Evolutionary conservation across 305 asterid species (phyloP).

Genomic region (Plantago coronopus): DNA sequence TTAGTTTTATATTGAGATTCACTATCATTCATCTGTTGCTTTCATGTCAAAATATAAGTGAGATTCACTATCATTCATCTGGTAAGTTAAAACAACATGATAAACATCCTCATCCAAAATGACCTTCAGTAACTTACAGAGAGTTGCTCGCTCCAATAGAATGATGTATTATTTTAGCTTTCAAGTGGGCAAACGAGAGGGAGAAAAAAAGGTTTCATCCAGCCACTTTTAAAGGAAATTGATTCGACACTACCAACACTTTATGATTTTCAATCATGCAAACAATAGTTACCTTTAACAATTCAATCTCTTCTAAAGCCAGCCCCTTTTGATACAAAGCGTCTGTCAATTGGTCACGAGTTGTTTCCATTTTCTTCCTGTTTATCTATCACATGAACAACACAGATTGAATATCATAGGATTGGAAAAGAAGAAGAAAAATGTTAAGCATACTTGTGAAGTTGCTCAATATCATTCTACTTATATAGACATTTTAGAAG

Average conservation of each 20-base stretch:
- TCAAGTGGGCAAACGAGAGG: neutral
- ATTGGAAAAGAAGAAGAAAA: constrained; percentile 1
- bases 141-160: too few species aligned
- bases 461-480: neutral
- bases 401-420: constrained; percentile 13
- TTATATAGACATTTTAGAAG: constrained; percentile 20
- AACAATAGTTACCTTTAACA: constrained; percentile 47
- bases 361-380: constrained; percentile 85
- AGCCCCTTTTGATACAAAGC: constrained; percentile 91
- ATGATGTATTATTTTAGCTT: too few species aligned
- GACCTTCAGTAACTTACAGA: too few species aligned
- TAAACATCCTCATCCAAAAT: too few species aligned
- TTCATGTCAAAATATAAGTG: too few species aligned
- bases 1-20: too few species aligned
- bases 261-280: constrained; percentile 6
- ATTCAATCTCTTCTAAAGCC: constrained; percentile 69
- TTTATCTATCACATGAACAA: constrained; percentile 43
- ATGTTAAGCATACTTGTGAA: neutral
- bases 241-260: too few species aligned
- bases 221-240: too few species aligned
- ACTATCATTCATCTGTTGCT: too few species aligned
- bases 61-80: too few species aligned
- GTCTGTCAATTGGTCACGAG: constrained; percentile 82
- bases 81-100: too few species aligned
- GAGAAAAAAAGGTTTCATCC: neutral